A percentile compares a stretch with the other conserved stretches of the same genome.
Conservation (phyloP, 192 early-diverging fungal species). For the Coemansia pectinata region DNA sequence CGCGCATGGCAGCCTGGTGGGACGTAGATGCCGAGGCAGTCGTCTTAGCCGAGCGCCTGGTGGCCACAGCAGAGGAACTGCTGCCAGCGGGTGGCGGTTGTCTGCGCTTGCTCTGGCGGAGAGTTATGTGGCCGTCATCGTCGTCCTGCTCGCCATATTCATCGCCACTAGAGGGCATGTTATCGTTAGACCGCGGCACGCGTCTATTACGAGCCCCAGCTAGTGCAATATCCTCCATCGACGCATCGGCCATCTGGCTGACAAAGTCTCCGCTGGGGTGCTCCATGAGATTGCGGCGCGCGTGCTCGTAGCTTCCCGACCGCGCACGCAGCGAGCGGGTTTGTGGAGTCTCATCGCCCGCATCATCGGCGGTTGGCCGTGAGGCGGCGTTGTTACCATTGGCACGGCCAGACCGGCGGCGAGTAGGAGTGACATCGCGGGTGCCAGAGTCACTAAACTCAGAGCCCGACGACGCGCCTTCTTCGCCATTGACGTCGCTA, state of each 20-base stretch:
- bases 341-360: conserved; percentile 6
- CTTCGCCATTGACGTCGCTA: background rate
- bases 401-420: background rate
- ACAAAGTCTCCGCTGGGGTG: background rate
- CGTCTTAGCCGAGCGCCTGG: background rate
- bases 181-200: conserved; percentile 22
- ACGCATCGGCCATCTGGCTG: background rate
- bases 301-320: conserved; percentile 1
- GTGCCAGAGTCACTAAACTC: background rate
- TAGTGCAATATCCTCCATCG: background rate
- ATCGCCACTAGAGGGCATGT: conserved; percentile 2
- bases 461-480: background rate
- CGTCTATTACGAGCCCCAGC: background rate
- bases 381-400: background rate
- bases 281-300: background rate
- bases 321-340: background rate
- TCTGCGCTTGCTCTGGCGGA: conserved; percentile 11
- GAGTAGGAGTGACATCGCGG: background rate
- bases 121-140: background rate
- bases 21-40: conserved; percentile 4
- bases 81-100: background rate
- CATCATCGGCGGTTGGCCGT: background rate
- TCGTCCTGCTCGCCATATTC: background rate
- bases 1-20: background rate
- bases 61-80: conserved; percentile 1